Evolutionary conservation across 129 eudicot genomes (phyloP).

Genomic region (Flaveria trinervia): DNA sequence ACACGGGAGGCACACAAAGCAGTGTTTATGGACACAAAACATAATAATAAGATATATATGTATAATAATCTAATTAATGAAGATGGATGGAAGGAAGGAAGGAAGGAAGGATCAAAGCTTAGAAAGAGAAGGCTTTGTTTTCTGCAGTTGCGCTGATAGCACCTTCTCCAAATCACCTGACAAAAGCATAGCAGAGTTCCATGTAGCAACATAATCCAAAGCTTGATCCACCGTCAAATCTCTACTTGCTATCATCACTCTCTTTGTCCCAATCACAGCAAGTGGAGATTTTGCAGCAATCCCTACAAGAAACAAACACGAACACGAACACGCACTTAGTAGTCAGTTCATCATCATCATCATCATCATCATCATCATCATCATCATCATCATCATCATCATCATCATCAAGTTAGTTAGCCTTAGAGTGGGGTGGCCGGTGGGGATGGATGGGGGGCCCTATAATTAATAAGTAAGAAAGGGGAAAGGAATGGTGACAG

Average conservation of each 20-base stretch:
- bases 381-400: too few relatives aligned
- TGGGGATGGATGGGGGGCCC: too few relatives aligned
- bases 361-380: too few relatives aligned
- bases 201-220: constrained; percentile 90
- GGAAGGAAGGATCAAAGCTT: constrained; percentile 45
- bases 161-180: constrained; percentile 78
- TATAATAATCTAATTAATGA: too few relatives aligned
- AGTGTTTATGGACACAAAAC: too few relatives aligned
- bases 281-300: constrained; percentile 83
- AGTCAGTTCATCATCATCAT: too few relatives aligned
- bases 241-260: constrained; percentile 58
- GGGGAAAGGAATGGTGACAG: constrained; percentile 11
- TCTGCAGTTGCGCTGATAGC: constrained; percentile 50
- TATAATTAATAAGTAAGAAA: too few relatives aligned
- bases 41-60: too few relatives aligned
- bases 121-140: constrained; percentile 68
- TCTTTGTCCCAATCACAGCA: constrained; percentile 80
- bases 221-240: constrained; percentile 66
- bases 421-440: too few relatives aligned
- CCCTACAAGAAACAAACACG: constrained; percentile 38
- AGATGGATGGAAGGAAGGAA: too few relatives aligned
- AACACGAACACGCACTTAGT: background rate
- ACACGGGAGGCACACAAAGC: too few relatives aligned
- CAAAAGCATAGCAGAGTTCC: constrained; percentile 82
- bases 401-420: too few relatives aligned